Conservation (phyloP, 2,329 filamentous ascomycete species). For the Talaromyces sp. region DNA sequence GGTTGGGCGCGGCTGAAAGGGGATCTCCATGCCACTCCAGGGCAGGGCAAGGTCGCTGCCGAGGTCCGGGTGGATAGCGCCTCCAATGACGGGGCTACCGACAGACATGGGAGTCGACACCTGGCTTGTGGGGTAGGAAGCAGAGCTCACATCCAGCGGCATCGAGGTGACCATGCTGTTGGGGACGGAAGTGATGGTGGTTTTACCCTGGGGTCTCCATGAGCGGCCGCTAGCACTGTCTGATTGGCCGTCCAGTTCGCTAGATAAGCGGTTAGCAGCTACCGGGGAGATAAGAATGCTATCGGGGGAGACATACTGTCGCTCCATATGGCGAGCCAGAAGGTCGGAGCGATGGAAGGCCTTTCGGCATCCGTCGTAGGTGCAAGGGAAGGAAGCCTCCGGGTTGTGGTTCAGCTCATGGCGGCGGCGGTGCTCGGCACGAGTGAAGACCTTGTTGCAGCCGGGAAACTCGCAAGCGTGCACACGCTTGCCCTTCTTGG, state of each 20-base stretch:
- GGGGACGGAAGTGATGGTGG: constrained; percentile 17
- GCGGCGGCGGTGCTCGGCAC: constrained; percentile 46
- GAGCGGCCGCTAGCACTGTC: constrained; percentile 19
- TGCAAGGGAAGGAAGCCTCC: constrained; percentile 42
- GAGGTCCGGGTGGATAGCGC: constrained; percentile 23
- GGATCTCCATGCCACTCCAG: constrained; percentile 34
- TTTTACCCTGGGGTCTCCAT: constrained; percentile 23
- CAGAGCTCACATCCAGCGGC: constrained; percentile 19
- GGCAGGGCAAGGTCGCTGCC: constrained; percentile 27
- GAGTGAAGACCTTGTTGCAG: constrained; percentile 48
- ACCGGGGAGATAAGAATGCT: neutral
- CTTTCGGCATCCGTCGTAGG: constrained; percentile 41
- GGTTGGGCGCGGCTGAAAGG: constrained; percentile 24
- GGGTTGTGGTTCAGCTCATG: constrained; percentile 50
- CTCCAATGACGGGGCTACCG: constrained; percentile 31
- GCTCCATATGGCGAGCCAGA: constrained; percentile 45
- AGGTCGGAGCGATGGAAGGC: constrained; percentile 47
- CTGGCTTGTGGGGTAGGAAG: constrained; percentile 22
- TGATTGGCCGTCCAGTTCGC: constrained; percentile 33
- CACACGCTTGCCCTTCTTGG: constrained; percentile 50
- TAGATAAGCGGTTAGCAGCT: constrained; percentile 12
- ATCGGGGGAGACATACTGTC: constrained; percentile 38
- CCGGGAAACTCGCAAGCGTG: constrained; percentile 45
- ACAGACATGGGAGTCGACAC: constrained; percentile 32
- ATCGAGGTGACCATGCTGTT: constrained; percentile 19